phyloP scores from a whole-genome alignment of 257 asterid species.

The Jacaranda mimosifolia region DNA sequence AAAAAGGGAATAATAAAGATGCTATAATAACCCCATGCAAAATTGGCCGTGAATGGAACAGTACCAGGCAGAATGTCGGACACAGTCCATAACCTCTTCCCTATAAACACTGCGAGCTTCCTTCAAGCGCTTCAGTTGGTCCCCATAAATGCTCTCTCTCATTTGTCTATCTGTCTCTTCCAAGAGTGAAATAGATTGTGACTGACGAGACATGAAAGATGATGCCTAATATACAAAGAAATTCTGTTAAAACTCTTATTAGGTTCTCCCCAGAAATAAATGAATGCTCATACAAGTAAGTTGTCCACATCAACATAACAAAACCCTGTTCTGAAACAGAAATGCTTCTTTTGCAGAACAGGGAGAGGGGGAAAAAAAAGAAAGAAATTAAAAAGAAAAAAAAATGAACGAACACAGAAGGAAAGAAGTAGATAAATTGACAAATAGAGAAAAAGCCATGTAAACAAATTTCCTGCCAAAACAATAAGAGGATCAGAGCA shows the following conservation, averaged over 20 bases:
- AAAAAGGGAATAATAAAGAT: not conserved
- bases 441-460: not conserved
- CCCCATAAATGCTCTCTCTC: slow-evolving; percentile 71
- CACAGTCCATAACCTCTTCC: slow-evolving; percentile 93
- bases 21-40: not conserved
- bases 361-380: not conserved
- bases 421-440: not conserved
- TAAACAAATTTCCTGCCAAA: not conserved
- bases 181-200: slow-evolving; percentile 72
- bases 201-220: slow-evolving; percentile 81
- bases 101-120: slow-evolving; percentile 81
- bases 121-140: slow-evolving; percentile 82
- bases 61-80: slow-evolving; percentile 97
- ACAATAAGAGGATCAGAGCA: not conserved
- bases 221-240: slow-evolving; percentile 69
- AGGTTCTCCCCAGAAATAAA: not conserved
- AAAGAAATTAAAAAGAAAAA: not conserved
- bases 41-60: slow-evolving; percentile 21
- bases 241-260: not conserved
- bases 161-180: slow-evolving; percentile 95
- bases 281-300: slow-evolving; percentile 17
- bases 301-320: slow-evolving; percentile 14
- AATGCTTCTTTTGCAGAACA: not conserved
- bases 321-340: slow-evolving; percentile 7
- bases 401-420: not conserved